Conservation (phyloP, 2,329 filamentous ascomycete species). For the Endothia cerciana region DNA sequence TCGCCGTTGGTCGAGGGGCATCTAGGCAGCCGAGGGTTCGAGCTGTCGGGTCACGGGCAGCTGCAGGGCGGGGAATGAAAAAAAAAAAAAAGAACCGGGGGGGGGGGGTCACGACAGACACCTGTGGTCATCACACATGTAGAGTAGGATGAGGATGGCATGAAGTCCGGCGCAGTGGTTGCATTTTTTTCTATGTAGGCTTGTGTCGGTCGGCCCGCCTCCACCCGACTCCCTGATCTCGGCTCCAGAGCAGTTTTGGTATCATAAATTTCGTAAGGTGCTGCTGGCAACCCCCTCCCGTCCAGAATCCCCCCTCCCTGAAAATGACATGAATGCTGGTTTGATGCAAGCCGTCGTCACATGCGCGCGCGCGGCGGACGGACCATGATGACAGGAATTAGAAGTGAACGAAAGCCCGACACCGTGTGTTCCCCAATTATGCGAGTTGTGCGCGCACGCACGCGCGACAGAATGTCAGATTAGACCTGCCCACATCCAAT, state of each 20-base stretch:
- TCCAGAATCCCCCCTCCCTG: slow-evolving; percentile 1
- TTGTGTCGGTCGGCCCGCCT: slow-evolving; percentile 12
- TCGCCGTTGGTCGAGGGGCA: background rate
- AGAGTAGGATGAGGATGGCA: background rate
- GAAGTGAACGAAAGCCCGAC: slow-evolving; percentile 18
- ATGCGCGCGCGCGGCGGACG: slow-evolving; percentile 9
- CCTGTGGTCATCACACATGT: background rate
- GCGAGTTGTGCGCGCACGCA: background rate
- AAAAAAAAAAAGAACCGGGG: too few relatives aligned
- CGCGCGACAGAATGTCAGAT: slow-evolving; percentile 9
- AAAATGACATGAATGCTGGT: slow-evolving; percentile 2
- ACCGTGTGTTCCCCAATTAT: slow-evolving; percentile 14
- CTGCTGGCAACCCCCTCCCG: slow-evolving; percentile 21
- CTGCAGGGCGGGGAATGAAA: background rate
- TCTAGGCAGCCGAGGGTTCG: background rate
- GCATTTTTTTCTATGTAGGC: background rate
- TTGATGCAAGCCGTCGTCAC: slow-evolving; percentile 14
- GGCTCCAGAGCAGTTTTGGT: slow-evolving; percentile 19
- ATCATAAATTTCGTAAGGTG: slow-evolving; percentile 27
- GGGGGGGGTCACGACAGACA: background rate
- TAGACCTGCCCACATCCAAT: slow-evolving; percentile 1
- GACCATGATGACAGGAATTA: slow-evolving; percentile 13
- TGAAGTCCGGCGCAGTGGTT: background rate
- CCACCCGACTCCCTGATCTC: background rate
- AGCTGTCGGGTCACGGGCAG: background rate